Evolutionary conservation across 1,284 basidiomycete genomes (phyloP).

Genomic region (Leccinum angustisporum): DNA sequence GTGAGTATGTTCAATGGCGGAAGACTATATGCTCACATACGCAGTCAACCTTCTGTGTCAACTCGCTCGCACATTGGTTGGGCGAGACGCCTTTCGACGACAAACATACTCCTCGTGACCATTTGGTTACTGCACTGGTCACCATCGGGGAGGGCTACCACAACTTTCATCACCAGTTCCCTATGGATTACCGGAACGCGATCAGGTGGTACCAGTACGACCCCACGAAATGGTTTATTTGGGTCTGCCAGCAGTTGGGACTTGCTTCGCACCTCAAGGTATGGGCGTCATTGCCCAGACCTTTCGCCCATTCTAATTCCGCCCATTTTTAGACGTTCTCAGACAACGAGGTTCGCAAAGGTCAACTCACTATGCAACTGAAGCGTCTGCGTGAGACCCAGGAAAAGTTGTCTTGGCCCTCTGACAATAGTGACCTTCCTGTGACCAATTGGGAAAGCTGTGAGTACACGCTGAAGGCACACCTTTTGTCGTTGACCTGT

Average conservation of each 20-base stretch:
- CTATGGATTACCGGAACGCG: slow-evolving; percentile 92
- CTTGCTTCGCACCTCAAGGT: slow-evolving; percentile 86
- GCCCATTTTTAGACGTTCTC: slow-evolving; percentile 66
- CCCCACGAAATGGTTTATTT: slow-evolving; percentile 92
- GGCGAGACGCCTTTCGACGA: slow-evolving; percentile 92
- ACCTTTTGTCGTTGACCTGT: slow-evolving; percentile 12
- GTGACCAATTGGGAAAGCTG: slow-evolving; percentile 87
- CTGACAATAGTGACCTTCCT: slow-evolving; percentile 72
- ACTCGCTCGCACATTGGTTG: slow-evolving; percentile 93
- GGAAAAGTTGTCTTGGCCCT: slow-evolving; percentile 77
- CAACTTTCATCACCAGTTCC: slow-evolving; percentile 96
- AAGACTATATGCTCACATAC: slow-evolving; percentile 11
- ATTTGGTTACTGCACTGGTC: slow-evolving; percentile 82
- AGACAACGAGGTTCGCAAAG: slow-evolving; percentile 91
- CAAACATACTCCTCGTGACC: slow-evolving; percentile 91
- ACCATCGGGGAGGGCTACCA: slow-evolving; percentile 95
- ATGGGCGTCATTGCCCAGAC: slow-evolving; percentile 2
- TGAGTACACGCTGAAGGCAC: slow-evolving; percentile 38
- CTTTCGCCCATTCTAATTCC: neutral
- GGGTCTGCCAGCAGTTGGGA: slow-evolving; percentile 60
- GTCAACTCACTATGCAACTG: slow-evolving; percentile 90
- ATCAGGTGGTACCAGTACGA: slow-evolving; percentile 93
- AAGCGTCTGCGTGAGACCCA: slow-evolving; percentile 77
- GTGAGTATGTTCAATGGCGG: slow-evolving; percentile 43
- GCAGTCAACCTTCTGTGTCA: slow-evolving; percentile 92